Conservation (phyloP, 2,329 filamentous ascomycete genomes). For the Knoxdaviesia proteae region DNA sequence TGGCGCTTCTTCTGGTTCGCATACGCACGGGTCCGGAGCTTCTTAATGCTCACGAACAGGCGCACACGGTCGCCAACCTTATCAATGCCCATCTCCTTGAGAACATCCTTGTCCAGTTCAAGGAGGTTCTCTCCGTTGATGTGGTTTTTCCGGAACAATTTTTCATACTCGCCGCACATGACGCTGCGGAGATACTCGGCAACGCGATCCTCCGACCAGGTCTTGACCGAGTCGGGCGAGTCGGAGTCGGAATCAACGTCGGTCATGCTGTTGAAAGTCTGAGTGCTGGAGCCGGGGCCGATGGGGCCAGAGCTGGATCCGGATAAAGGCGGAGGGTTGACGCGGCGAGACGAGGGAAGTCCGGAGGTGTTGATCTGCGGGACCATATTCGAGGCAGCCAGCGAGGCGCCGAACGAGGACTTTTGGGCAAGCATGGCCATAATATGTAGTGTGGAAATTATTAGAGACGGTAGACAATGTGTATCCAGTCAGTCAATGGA, state of each 20-base stretch:
- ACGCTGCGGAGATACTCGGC: constrained; percentile 80
- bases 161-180: constrained; percentile 85
- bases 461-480: too few relatives aligned
- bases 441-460: constrained; percentile 3
- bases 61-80: constrained; percentile 93
- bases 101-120: constrained; percentile 87
- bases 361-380: constrained; percentile 25
- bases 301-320: too few relatives aligned
- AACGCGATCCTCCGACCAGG: constrained; percentile 82
- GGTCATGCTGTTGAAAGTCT: constrained; percentile 57
- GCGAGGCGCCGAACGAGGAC: constrained; percentile 40
- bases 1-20: constrained; percentile 67
- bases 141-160: constrained; percentile 74
- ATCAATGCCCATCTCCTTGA: constrained; percentile 96
- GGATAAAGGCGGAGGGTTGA: neutral
- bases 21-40: constrained; percentile 55
- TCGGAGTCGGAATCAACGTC: constrained; percentile 78
- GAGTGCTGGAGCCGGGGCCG: neutral
- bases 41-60: constrained; percentile 70
- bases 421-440: constrained; percentile 72
- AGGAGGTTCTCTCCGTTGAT: constrained; percentile 94
- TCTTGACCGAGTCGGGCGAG: constrained; percentile 53
- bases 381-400: constrained; percentile 25
- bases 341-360: constrained; percentile 24
- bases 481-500: too few relatives aligned